These are phyloP conservation scores for Aspergillus puulaauensis DNA, from an alignment of 2,329 filamentous ascomycete genomes.

Conservation along the genomic window DNA sequence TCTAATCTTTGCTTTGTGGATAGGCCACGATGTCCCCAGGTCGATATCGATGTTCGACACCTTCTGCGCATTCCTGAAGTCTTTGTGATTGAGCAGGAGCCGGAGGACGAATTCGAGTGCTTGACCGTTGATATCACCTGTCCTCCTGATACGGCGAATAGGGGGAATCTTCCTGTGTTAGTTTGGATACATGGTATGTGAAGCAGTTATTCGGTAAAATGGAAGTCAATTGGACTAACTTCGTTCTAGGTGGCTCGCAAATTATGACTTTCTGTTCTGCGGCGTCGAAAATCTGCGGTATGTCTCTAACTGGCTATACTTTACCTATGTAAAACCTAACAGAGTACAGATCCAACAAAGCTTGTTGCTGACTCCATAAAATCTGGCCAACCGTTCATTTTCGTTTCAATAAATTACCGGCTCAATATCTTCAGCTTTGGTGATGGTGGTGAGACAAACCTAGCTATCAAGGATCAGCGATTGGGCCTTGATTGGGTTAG, in stretches of 20 bases:
- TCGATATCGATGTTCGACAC: slow-evolving; percentile 42
- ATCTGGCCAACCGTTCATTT: slow-evolving; percentile 38
- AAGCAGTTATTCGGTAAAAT: background rate
- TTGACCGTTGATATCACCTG: slow-evolving; percentile 44
- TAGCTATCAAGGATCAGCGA: slow-evolving; percentile 39
- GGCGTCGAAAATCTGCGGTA: slow-evolving; percentile 45
- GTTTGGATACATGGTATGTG: slow-evolving; percentile 47
- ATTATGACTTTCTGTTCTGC: slow-evolving; percentile 46
- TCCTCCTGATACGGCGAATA: slow-evolving; percentile 14
- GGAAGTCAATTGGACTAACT: background rate
- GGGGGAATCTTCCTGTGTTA: slow-evolving; percentile 37
- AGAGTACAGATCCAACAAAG: slow-evolving; percentile 29
- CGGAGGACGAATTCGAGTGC: slow-evolving; percentile 46
- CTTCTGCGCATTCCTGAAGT: slow-evolving; percentile 45
- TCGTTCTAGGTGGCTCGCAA: slow-evolving; percentile 40
- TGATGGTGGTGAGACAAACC: slow-evolving; percentile 40
- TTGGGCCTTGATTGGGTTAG: slow-evolving; percentile 41
- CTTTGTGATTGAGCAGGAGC: slow-evolving; percentile 27
- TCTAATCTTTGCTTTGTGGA: too few relatives aligned
- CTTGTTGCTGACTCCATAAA: slow-evolving; percentile 39
- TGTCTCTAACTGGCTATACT: slow-evolving; percentile 1
- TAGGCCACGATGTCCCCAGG: slow-evolving; percentile 46
- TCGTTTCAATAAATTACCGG: slow-evolving; percentile 46
- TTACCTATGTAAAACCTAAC: background rate
- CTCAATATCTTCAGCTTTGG: slow-evolving; percentile 50